A percentile compares a stretch with the other conserved stretches of the same genome.
These are phyloP conservation scores for Tricholoma furcatifolium DNA, from an alignment of 768 basidiomycete genomes.

Conservation along the genomic window DNA sequence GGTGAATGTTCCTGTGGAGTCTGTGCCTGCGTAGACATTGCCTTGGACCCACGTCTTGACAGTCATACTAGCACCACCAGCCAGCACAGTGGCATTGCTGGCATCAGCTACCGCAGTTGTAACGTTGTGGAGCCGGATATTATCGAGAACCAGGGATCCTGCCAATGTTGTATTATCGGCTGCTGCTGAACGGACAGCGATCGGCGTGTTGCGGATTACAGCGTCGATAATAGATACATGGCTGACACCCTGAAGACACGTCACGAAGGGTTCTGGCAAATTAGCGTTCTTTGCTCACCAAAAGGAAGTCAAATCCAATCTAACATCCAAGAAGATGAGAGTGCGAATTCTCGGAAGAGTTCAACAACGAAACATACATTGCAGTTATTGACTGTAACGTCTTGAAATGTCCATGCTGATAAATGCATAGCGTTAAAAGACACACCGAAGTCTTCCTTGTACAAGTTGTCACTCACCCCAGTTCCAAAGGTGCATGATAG, in stretches of 20 bases:
- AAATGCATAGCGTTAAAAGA: background rate
- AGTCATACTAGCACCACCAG: constrained; percentile 56
- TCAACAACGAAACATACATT: constrained; percentile 30
- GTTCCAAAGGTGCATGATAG: constrained; percentile 17
- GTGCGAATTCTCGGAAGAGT: background rate
- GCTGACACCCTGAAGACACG: constrained; percentile 42
- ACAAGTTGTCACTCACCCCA: constrained; percentile 12
- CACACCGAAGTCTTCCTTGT: background rate
- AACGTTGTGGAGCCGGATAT: constrained; percentile 56
- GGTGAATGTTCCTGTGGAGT: constrained; percentile 40
- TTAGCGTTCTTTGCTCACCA: background rate
- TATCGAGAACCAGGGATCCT: constrained; percentile 65
- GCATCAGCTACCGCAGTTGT: constrained; percentile 55
- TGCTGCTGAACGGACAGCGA: constrained; percentile 53
- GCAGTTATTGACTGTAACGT: constrained; percentile 35
- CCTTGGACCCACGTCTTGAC: constrained; percentile 52
- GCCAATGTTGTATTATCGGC: constrained; percentile 42
- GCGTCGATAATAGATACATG: constrained; percentile 65
- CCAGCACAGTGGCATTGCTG: constrained; percentile 28
- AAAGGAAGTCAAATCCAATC: constrained; percentile 13
- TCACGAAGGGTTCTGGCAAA: background rate
- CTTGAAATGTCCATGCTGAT: constrained; percentile 46
- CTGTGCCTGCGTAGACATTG: constrained; percentile 48
- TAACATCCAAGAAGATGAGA: background rate
- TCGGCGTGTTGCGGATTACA: constrained; percentile 53